A percentile compares a stretch with the other conserved stretches of the same genome.
Evolutionary conservation across 1,139 yeast genomes (phyloP).

Genomic region (Sugiyamaella xylanicola): DNA sequence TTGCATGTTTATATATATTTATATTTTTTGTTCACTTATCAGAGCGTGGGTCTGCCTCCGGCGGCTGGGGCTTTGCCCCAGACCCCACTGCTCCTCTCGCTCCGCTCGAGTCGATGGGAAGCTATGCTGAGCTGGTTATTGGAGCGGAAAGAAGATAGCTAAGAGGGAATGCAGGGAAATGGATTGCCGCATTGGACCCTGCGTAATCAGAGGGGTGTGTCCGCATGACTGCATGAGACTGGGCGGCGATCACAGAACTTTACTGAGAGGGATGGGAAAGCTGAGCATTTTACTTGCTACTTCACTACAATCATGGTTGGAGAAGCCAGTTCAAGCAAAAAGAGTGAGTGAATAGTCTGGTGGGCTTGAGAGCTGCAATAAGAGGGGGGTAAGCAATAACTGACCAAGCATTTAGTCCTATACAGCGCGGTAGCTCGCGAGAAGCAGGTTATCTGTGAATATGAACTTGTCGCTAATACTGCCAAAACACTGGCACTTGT

Average conservation of each 20-base stretch:
- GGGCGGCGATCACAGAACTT: neutral
- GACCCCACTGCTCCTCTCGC: too few relatives aligned
- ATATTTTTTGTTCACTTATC: too few relatives aligned
- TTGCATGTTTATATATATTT: neutral
- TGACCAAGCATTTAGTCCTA: too few relatives aligned
- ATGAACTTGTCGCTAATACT: conserved; percentile 28
- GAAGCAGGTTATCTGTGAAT: conserved; percentile 31
- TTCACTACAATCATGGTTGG: neutral
- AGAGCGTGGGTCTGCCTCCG: too few relatives aligned
- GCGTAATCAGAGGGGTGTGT: neutral
- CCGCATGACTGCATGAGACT: neutral
- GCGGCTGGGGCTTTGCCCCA: too few relatives aligned
- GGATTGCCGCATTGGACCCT: neutral
- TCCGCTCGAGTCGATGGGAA: too few relatives aligned
- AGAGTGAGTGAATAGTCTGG: too few relatives aligned
- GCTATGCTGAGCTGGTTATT: too few relatives aligned
- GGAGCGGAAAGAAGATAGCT: too few relatives aligned
- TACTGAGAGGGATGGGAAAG: neutral
- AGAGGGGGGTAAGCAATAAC: too few relatives aligned
- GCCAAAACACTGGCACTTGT: conserved; percentile 35
- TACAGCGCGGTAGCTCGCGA: conserved; percentile 41
- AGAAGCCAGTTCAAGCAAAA: neutral
- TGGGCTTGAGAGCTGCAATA: too few relatives aligned
- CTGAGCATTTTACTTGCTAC: too few relatives aligned
- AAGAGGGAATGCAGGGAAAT: neutral